Conservation (phyloP, 2,329 filamentous ascomycete species). For the Incumbomyces lentus region DNA sequence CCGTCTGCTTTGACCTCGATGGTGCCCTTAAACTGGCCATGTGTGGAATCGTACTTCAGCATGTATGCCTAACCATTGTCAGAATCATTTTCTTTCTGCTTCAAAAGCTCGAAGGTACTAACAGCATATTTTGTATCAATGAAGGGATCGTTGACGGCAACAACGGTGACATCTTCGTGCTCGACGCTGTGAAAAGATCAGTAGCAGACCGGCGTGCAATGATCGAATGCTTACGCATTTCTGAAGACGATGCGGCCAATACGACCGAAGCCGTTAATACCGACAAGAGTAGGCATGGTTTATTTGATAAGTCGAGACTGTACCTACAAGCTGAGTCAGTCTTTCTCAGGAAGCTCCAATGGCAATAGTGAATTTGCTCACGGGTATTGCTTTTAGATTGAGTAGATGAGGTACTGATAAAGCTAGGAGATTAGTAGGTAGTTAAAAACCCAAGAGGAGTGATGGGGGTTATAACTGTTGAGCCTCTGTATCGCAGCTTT, state of each 20-base stretch:
- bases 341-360: constrained; percentile 19
- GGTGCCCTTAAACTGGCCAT: constrained; percentile 92
- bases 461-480: no score
- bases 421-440: no score
- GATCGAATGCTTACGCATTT: constrained; percentile 59
- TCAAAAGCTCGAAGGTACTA: constrained; percentile 34
- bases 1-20: constrained; percentile 62
- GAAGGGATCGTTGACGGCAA: constrained; percentile 99
- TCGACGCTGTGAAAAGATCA: constrained; percentile 48
- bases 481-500: no score
- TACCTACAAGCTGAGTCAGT: no score
- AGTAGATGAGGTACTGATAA: not conserved
- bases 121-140: constrained; percentile 96
- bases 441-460: no score
- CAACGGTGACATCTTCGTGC: constrained; percentile 79
- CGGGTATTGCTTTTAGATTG: not conserved
- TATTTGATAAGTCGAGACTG: no score
- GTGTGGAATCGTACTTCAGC: constrained; percentile 98
- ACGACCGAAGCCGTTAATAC: constrained; percentile 99
- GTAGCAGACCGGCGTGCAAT: constrained; percentile 18
- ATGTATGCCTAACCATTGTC: constrained; percentile 70
- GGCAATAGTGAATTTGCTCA: constrained; percentile 13
- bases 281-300: constrained; percentile 59
- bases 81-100: not conserved
- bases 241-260: constrained; percentile 99